A percentile compares a stretch with the other conserved stretches of the same genome.
These are phyloP conservation scores for Tetrahymena thermophila DNA, from an alignment of 73 alveolate genomes.

Conservation along the genomic window DNA sequence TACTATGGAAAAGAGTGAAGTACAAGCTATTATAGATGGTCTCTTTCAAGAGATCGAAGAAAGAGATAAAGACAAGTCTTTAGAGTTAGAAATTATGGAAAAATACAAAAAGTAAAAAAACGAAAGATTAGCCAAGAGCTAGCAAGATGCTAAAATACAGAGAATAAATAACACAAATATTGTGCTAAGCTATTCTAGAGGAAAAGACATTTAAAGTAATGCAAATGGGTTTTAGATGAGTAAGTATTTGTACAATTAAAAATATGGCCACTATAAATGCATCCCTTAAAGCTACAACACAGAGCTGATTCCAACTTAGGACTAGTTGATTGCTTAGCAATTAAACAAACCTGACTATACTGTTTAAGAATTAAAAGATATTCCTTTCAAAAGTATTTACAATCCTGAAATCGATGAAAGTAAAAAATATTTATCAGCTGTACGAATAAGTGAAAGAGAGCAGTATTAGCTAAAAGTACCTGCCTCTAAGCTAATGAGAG, in stretches of 20 bases:
- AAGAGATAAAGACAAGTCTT: neutral
- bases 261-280: neutral
- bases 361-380: neutral
- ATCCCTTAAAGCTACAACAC: neutral
- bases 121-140: neutral
- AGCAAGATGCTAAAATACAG: neutral
- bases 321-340: neutral
- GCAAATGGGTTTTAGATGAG: neutral
- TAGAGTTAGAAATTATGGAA: neutral
- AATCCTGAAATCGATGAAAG: neutral
- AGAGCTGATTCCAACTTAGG: neutral
- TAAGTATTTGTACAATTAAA: neutral
- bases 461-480: neutral
- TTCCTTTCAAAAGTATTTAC: neutral
- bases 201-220: neutral
- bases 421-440: neutral
- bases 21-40: neutral
- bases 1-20: neutral
- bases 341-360: neutral
- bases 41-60: neutral
- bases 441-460: neutral
- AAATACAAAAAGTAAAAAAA: neutral
- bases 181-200: neutral
- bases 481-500: neutral
- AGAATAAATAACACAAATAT: neutral